A percentile compares a stretch with the other conserved stretches of the same genome.
These are phyloP conservation scores for Anaeromyces robustus DNA, from an alignment of 192 early-diverging fungal genomes.

Conservation along the genomic window DNA sequence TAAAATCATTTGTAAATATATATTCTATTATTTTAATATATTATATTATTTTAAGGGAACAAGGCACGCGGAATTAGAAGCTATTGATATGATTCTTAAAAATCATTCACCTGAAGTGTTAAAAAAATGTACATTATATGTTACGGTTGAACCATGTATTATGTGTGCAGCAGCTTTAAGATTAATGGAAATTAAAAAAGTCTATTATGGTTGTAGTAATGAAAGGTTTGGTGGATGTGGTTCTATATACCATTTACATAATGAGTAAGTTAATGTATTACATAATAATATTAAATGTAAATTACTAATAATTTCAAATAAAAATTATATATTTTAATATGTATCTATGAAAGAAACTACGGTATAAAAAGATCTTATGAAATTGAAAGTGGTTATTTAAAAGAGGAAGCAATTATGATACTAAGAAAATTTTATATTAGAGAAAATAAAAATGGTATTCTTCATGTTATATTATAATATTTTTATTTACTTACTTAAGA, in stretches of 20 bases:
- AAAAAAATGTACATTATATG: slow-evolving; percentile 57
- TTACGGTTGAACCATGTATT: slow-evolving; percentile 94
- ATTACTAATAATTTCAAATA: too few species aligned
- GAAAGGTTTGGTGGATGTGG: slow-evolving; percentile 95
- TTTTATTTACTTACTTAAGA: not conserved
- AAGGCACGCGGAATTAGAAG: slow-evolving; percentile 87
- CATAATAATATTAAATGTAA: too few species aligned
- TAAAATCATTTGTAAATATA: too few species aligned
- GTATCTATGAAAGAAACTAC: too few species aligned
- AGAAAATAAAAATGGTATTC: slow-evolving; percentile 80
- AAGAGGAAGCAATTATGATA: slow-evolving; percentile 72
- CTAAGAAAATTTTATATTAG: slow-evolving; percentile 82
- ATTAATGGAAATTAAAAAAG: slow-evolving; percentile 61
- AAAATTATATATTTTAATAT: too few species aligned
- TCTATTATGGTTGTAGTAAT: slow-evolving; percentile 82
- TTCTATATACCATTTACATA: slow-evolving; percentile 64
- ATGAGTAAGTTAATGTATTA: slow-evolving; percentile 47
- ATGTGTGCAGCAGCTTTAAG: slow-evolving; percentile 92
- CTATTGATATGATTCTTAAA: slow-evolving; percentile 62
- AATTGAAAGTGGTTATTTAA: slow-evolving; percentile 49
- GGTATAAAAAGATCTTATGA: slow-evolving; percentile 25
- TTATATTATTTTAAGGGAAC: slow-evolving; percentile 42
- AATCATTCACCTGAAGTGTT: slow-evolving; percentile 18
- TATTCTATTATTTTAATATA: too few species aligned
- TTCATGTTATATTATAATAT: too few species aligned